phyloP scores from a whole-genome alignment of 164 flowering plant species.

The Cinnamomum micranthum region DNA sequence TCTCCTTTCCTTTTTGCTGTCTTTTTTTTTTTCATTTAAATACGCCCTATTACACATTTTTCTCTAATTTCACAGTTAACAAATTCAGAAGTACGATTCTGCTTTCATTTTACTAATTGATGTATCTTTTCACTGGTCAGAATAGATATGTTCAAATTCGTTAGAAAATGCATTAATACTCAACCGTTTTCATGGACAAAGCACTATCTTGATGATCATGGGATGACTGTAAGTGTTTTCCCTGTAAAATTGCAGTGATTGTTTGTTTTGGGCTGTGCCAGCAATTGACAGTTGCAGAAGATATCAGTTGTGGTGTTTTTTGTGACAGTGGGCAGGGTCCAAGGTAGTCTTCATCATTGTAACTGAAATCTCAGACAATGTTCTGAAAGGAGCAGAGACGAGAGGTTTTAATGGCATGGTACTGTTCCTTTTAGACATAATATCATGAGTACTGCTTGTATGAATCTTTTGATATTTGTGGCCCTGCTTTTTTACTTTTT shows the following conservation, averaged over 20 bases:
- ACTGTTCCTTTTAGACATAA: not conserved
- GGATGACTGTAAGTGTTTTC: constrained; percentile 63
- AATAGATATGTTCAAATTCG: constrained; percentile 77
- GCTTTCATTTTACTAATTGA: not conserved
- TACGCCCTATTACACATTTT: not conserved
- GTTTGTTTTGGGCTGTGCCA: not conserved
- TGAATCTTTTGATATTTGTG: not conserved
- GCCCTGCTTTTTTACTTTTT: not conserved
- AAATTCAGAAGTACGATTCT: not conserved
- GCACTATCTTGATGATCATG: constrained; percentile 88
- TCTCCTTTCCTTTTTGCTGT: not conserved
- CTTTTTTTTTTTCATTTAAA: not conserved
- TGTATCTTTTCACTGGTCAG: constrained; percentile 3
- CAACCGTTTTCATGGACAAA: constrained; percentile 89
- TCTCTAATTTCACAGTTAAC: not conserved
- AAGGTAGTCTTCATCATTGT: constrained; percentile 79
- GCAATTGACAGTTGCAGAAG: constrained; percentile 1
- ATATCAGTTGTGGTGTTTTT: not conserved
- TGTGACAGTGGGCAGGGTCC: constrained; percentile 86
- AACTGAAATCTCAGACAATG: constrained; percentile 88
- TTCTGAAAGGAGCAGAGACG: constrained; percentile 87
- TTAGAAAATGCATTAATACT: constrained; percentile 63
- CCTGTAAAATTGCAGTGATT: not conserved
- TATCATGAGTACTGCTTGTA: constrained; percentile 2
- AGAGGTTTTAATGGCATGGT: constrained; percentile 94